Base-by-base conservation (phyloP, 129 eudicot genomes). In the Gnaphalium uliginosum region DNA sequence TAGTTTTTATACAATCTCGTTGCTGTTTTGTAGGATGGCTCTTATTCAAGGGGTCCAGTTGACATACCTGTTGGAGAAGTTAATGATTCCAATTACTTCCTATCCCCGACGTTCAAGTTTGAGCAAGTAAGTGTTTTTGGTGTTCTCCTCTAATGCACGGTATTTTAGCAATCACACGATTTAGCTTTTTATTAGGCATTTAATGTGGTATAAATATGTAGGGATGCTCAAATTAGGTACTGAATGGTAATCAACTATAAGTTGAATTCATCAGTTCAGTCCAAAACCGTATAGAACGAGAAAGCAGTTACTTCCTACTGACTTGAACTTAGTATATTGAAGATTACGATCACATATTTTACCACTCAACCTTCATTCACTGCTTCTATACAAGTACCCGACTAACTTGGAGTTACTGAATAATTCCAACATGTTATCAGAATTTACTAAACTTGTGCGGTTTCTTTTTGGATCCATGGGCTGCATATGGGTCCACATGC, bases 11-110 rank as follows among this genome's bases (percentile, higher is more conserved):
- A 11, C 29, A 3, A n/a, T 58, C 13, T 39, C 11, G 30, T 8
- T 69, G 26, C 61, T 74, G 56, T 69, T 82, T 74, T 85, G 66
- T 80, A 93, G 98, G 98, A 95, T 83, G 99, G 99, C 33, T 95
- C 99, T 70, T 95, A 95, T 82, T 95, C 99, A 65, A 83, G 97
- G 80, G 99, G 99, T 53, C 97, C 97, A 25, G 90, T 95, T 80
- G 92, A 89, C 70, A 85, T 95, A 86, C 99, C 96, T 26, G 88
- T 95, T 68, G 91, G 87, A 73, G 96, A 86, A 81, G 83, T 66
- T 41, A 78, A 82, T 66, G 96, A 86, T 27, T 79, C 96, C 32
- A 74, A 84, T 9, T 95, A 95, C 79, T 95, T 76, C 64, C 84
- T 84, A 58, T 82, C 95, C 33, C 99, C 99, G 58, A 95, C 91